Percentiles rank a stretch among this genome's conserved stretches.
Evolutionary conservation across 768 basidiomycete species (phyloP).

Genomic region (Suillus paluster): DNA sequence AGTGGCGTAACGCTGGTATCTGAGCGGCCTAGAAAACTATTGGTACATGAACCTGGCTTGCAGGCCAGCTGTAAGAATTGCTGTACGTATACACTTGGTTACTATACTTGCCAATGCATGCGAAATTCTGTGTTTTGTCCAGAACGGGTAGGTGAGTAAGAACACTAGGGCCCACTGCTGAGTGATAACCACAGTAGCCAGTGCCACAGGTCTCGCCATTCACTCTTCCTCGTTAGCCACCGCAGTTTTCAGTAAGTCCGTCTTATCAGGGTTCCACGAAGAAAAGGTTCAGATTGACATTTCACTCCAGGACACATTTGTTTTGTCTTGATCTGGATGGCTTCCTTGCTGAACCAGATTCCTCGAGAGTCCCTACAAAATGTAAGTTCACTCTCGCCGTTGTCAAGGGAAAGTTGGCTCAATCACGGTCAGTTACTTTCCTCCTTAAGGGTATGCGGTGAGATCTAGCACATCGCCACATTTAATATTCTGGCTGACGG

Average conservation of each 20-base stretch:
- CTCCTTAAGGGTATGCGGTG: slow-evolving; percentile 44
- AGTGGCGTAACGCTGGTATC: slow-evolving; percentile 11
- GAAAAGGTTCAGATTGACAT: neutral
- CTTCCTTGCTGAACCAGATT: slow-evolving; percentile 32
- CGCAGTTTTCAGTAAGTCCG: neutral
- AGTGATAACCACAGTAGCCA: too few species aligned
- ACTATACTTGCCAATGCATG: slow-evolving; percentile 6
- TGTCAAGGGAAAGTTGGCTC: slow-evolving; percentile 9
- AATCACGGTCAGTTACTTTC: slow-evolving; percentile 47
- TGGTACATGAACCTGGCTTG: slow-evolving; percentile 13
- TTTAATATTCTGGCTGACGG: slow-evolving; percentile 5
- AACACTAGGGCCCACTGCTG: neutral
- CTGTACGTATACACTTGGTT: neutral
- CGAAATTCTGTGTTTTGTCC: slow-evolving; percentile 8
- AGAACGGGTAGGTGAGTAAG: slow-evolving; percentile 9
- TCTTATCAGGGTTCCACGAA: neutral
- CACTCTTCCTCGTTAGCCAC: neutral
- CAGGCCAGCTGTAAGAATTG: slow-evolving; percentile 10
- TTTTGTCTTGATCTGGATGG: neutral
- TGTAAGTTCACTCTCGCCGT: slow-evolving; percentile 23
- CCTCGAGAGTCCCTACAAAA: slow-evolving; percentile 40
- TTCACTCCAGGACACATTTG: neutral
- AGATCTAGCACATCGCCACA: slow-evolving; percentile 15
- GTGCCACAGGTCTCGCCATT: neutral
- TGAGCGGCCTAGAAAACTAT: neutral